Base-by-base conservation (phyloP, 257 asterid species). In the Scutellaria minor region DNA sequence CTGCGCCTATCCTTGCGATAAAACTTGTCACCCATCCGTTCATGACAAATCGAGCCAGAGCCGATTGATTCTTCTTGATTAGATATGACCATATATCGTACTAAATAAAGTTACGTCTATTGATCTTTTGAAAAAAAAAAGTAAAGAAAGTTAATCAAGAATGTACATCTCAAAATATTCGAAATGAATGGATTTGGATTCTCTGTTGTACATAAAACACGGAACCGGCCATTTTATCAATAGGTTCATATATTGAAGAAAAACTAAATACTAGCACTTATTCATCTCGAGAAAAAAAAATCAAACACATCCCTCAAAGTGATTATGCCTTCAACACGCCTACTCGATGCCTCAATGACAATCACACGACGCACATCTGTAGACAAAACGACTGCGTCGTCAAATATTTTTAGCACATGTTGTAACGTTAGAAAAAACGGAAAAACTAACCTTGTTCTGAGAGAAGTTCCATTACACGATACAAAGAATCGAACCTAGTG, bases 401-500 rank as follows among this genome's bases (percentile, higher is more conserved):
- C 45, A 10, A 62, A 58, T 57, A 64, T 37, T 56, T 47, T 14
- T 59, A 50, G 18, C 48, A 37, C 48, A 37, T 35, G 24, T 24
- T 8, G 18, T 18, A 75, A 54, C 31, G 66, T 24, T 51, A 12
- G 44, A 45, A 55, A 45, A 5, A 71, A 14, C 5, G 6, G 35
- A 37, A 48, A 13, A 48, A 13, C 81, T 41, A 18, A 89, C 96
- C 91, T 83, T 90, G 89, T 64, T 77, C 79, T 0, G 88, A 84
- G 51, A 90, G 83, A 74, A 86, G 85, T 81, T 90, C 90, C 94
- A 87, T 87, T 41, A 87, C 91, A 66, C 75, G 61, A 57, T 51
- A 79, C 80, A 90, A 70, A 72, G 90, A 74, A 79, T 87, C 94
- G 41, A 82, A 85, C 61, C 90, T 76, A 22, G 84, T 85, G 79